Percentiles rank a stretch among this genome's conserved stretches.
These are phyloP conservation scores for Chaetomium cochliodes DNA, from an alignment of 495 filamentous ascomycete species.

Conservation along the genomic window DNA sequence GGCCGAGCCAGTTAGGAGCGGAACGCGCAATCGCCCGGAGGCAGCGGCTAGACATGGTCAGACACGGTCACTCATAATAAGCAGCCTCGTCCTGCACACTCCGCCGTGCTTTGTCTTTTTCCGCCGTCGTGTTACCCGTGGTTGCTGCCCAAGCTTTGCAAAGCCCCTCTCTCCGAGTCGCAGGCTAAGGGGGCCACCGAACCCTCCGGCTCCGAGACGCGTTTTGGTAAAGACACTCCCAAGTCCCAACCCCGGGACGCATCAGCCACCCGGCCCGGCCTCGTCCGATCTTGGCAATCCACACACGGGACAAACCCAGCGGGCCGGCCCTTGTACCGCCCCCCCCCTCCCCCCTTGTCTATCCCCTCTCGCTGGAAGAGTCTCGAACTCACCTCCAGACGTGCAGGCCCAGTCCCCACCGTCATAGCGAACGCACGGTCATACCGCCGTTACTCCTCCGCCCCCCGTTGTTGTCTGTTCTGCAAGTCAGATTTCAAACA, in stretches of 20 bases:
- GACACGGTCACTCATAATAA: not conserved
- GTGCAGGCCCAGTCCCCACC: not conserved
- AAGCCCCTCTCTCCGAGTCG: not conserved
- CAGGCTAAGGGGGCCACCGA: not conserved
- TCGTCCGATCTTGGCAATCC: not conserved
- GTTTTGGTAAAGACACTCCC: not conserved
- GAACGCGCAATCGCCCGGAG: not conserved
- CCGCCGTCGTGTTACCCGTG: slow-evolving; percentile 8
- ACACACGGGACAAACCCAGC: not conserved
- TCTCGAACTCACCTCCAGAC: slow-evolving; percentile 1
- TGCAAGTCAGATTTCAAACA: not conserved
- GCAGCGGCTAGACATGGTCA: not conserved
- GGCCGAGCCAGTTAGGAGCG: not conserved
- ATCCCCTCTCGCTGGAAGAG: not conserved
- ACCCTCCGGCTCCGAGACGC: not conserved
- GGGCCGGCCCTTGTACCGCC: slow-evolving; percentile 4
- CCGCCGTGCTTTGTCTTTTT: not conserved
- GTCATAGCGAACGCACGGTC: not conserved
- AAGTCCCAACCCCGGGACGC: not conserved
- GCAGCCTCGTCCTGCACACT: not conserved
- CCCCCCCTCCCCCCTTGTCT: too few species aligned
- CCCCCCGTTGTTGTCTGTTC: not conserved
- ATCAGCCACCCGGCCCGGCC: not conserved
- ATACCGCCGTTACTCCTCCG: not conserved
- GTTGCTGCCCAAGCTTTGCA: slow-evolving; percentile 13